Percentiles rank a stretch among this genome's conserved stretches.
phyloP scores from a whole-genome alignment of 2,329 filamentous ascomycete genomes.

The Periconia macrospinosa region DNA sequence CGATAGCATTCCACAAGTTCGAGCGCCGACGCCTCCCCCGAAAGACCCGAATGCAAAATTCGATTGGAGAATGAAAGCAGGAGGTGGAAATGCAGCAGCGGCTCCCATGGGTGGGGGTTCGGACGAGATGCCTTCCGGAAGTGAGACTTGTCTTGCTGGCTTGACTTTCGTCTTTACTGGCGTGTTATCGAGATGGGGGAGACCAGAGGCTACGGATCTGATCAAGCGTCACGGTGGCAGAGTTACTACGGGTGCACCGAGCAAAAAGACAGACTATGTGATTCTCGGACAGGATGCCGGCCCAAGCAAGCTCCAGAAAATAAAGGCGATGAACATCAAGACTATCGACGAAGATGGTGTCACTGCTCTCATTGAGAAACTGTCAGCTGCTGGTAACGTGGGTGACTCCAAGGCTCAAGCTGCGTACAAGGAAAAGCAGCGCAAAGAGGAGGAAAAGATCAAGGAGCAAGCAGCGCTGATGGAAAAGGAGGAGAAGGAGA shows the following conservation, averaged over 20 bases:
- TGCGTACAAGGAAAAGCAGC: constrained; percentile 81
- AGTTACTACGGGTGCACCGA: constrained; percentile 80
- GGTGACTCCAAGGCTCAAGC: constrained; percentile 86
- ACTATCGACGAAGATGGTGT: constrained; percentile 94
- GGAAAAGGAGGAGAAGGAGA: constrained; percentile 83
- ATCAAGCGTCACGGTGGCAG: constrained; percentile 96
- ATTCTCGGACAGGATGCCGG: constrained; percentile 90
- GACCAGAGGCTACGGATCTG: constrained; percentile 81
- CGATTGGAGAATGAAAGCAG: constrained; percentile 65
- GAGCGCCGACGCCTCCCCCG: constrained; percentile 80
- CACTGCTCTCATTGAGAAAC: constrained; percentile 77
- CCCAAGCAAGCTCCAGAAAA: constrained; percentile 88
- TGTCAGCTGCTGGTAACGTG: constrained; percentile 74
- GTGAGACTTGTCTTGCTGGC: constrained; percentile 86
- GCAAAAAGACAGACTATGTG: constrained; percentile 91
- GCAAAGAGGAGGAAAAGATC: constrained; percentile 81
- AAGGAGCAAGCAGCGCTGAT: constrained; percentile 80
- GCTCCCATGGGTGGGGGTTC: constrained; percentile 64
- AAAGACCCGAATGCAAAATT: constrained; percentile 72
- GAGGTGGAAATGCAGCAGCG: constrained; percentile 62
- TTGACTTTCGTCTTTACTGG: constrained; percentile 96
- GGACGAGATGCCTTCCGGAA: constrained; percentile 75
- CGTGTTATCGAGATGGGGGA: constrained; percentile 74
- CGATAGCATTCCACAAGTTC: constrained; percentile 80
- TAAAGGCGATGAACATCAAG: constrained; percentile 76